Conservation (phyloP, 2,329 filamentous ascomycete species). For the Lanzia echinophila region DNA sequence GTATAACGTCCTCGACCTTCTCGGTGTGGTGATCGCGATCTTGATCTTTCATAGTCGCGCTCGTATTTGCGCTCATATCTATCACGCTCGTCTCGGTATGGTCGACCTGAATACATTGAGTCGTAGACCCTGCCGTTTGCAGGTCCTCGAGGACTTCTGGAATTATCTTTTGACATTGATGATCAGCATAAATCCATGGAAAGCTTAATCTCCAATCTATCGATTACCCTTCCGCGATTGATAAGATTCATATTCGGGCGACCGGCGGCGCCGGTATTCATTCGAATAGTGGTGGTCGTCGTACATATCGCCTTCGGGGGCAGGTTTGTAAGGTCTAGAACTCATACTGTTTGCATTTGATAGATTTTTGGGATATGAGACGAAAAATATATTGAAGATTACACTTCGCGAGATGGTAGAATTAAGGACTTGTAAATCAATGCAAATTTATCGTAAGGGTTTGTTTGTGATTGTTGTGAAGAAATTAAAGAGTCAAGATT, state of each 20-base stretch:
- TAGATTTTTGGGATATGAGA: not conserved
- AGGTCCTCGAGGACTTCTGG: conserved; percentile 25
- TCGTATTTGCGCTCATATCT: conserved; percentile 28
- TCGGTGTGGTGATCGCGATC: conserved; percentile 32
- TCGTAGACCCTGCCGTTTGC: conserved; percentile 17
- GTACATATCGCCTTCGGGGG: conserved; percentile 35
- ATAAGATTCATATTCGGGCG: conserved; percentile 24
- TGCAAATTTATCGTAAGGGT: not conserved
- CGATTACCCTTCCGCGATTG: conserved; percentile 32
- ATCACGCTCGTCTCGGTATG: conserved; percentile 28
- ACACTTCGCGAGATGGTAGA: not conserved
- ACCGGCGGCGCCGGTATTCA: conserved; percentile 19
- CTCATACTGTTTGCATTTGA: not conserved
- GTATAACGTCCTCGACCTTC: conserved; percentile 28
- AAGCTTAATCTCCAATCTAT: conserved; percentile 24
- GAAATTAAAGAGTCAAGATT: not conserved
- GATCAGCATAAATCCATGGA: conserved; percentile 30
- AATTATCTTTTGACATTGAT: conserved; percentile 29
- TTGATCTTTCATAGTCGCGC: conserved; percentile 34
- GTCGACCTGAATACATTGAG: conserved; percentile 16
- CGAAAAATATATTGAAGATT: not conserved
- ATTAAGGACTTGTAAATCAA: not conserved
- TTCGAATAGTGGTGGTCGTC: conserved; percentile 33
- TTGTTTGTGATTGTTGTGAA: not conserved
- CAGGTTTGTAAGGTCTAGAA: conserved; percentile 6